Evolutionary conservation across 176 grass and related monocot species (phyloP).

Genomic region (Oryza meyeriana): DNA sequence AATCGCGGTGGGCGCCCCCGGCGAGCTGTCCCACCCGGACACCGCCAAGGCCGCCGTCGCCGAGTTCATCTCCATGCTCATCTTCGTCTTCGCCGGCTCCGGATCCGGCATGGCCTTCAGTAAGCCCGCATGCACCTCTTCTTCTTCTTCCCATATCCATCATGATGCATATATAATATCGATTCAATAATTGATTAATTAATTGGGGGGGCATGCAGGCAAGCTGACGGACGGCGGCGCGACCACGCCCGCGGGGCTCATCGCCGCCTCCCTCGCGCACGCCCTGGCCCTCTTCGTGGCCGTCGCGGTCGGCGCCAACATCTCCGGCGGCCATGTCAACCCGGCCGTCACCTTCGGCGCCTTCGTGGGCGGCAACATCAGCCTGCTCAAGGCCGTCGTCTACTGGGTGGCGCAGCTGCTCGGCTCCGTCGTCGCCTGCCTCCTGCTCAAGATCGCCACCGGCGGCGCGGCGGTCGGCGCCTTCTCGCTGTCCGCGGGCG

Average conservation of each 20-base stretch:
- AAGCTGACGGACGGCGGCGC: conserved; percentile 64
- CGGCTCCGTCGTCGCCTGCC: conserved; percentile 69
- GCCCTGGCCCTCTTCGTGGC: conserved; percentile 64
- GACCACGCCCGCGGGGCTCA: conserved; percentile 46
- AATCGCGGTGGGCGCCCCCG: conserved; percentile 55
- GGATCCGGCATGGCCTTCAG: conserved; percentile 81
- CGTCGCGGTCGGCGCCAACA: conserved; percentile 64
- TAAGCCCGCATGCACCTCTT: neutral
- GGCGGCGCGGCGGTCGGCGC: conserved; percentile 41
- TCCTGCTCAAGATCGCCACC: conserved; percentile 71
- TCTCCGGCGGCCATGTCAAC: conserved; percentile 87
- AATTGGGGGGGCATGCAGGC: no score
- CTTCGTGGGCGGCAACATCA: conserved; percentile 78
- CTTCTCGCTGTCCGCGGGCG: conserved; percentile 58
- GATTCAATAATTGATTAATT: no score
- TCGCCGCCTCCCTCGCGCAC: conserved; percentile 68
- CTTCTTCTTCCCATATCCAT: no score
- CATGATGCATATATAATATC: no score
- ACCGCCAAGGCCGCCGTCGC: conserved; percentile 60
- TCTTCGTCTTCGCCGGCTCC: conserved; percentile 84
- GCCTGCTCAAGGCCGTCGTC: conserved; percentile 47
- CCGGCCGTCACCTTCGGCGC: conserved; percentile 87
- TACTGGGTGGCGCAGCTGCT: conserved; percentile 88
- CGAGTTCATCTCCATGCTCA: conserved; percentile 84
- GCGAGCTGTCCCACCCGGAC: conserved; percentile 48